Base-by-base conservation (phyloP, 176 grass and related monocot species). In the Leersia perrieri region DNA sequence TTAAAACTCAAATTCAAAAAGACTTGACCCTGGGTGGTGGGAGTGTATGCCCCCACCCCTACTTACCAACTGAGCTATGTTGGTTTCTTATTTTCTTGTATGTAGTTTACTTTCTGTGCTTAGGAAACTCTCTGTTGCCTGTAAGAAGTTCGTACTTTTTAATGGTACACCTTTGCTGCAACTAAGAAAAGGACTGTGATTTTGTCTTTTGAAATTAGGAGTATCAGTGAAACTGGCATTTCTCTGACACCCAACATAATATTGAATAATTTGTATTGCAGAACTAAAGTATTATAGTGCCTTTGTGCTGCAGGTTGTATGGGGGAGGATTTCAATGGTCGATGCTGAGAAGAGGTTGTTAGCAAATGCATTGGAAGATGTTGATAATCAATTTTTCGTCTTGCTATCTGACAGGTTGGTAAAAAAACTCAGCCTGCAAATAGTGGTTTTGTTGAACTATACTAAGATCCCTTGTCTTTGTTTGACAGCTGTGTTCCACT, bases 391-490 rank as follows among this genome's bases (percentile, higher is more conserved):
- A 60, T 86, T 89, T 90, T 99, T 99, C 18, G 73, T 99, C 47
- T 87, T 99, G 86, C 93, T 99, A 90, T 99, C 96, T 78, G 96
- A 99, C 82, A 99, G 96, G 96, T 95, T 83, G n/a, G n/a, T 72
- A 77, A 18, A 55, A 70, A 83, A 65, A 78, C 33, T 84, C 67
- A 69, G 20, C 39, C 45, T 68, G 39, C 28, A 67, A 29, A 60
- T 73, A 1, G 13, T 55, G 7, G 60, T 60, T 3, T 64, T 82
- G 79, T 40, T 70, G 87, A 36, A 75, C 10, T 73, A 55, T 42
- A 36, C 72, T 87, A 73, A 88, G 33, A 68, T 39, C n/a, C 22
- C 28, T 82, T 87, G 77, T 77, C 31, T 73, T 90, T 80, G 9
- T 82, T 75, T 95, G 88, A 7, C 89, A 99, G 96, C 66, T 99